These are phyloP conservation scores for Soucietia sequanensis DNA, from an alignment of 805 yeast genomes.

Conservation along the genomic window DNA sequence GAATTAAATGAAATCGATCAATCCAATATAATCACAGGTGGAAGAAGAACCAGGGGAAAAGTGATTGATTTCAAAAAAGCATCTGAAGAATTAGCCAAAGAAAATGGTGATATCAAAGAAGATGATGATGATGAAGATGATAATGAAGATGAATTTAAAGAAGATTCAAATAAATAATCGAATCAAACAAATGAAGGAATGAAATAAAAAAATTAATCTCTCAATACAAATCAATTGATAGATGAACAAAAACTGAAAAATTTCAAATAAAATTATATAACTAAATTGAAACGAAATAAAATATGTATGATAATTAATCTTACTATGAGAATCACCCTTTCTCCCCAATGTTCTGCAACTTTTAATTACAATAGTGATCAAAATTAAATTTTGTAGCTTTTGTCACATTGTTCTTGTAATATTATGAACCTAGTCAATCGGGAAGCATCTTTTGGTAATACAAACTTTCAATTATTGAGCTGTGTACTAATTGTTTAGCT, in stretches of 20 bases:
- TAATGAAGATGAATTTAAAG: constrained; percentile 54
- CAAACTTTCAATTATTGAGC: no score
- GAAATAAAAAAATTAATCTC: not conserved
- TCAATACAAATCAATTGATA: not conserved
- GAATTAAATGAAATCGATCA: constrained; percentile 78
- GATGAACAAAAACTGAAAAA: not conserved
- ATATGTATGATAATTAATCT: no score
- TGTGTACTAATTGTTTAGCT: no score
- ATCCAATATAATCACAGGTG: constrained; percentile 77
- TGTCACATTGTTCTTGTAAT: no score
- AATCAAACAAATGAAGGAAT: not conserved
- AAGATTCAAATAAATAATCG: constrained; percentile 18
- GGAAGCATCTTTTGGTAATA: no score
- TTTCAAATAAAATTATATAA: no score
- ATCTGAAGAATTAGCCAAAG: constrained; percentile 63
- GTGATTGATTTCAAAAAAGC: constrained; percentile 83
- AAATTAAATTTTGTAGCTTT: no score
- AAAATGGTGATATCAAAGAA: constrained; percentile 36
- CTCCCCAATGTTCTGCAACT: no score
- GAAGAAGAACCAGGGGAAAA: constrained; percentile 88
- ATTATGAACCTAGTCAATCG: no score
- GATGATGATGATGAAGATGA: constrained; percentile 50
- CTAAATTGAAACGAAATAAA: no score
- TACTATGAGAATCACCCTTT: no score
- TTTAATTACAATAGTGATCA: no score